Evolutionary conservation across 2,329 filamentous ascomycete genomes (phyloP).

Genomic region (Stemphylium beticola): DNA sequence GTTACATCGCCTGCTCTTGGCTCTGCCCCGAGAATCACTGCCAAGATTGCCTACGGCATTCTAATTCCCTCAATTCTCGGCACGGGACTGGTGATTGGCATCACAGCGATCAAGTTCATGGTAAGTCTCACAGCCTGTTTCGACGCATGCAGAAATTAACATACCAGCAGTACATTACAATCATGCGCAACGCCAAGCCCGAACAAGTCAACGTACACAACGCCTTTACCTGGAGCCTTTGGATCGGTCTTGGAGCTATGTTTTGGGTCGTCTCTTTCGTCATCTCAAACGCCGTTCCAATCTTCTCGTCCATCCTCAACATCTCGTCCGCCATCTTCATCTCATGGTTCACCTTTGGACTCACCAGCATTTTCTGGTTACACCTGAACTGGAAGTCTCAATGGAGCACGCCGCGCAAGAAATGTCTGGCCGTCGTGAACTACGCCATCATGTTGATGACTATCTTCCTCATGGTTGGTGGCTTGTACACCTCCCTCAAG

Average conservation of each 20-base stretch:
- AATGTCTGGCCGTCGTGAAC: slow-evolving; percentile 54
- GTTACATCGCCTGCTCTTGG: slow-evolving; percentile 71
- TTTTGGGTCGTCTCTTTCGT: slow-evolving; percentile 62
- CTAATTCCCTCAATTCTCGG: slow-evolving; percentile 73
- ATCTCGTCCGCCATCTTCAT: slow-evolving; percentile 65
- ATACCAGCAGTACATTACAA: slow-evolving; percentile 60
- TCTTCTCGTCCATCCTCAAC: slow-evolving; percentile 68
- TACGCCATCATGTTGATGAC: slow-evolving; percentile 48
- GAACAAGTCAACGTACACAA: slow-evolving; percentile 52
- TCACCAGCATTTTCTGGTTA: slow-evolving; percentile 56
- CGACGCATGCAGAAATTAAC: background rate
- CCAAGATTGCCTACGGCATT: slow-evolving; percentile 71
- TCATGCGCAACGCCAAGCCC: slow-evolving; percentile 56
- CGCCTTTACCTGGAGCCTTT: slow-evolving; percentile 63
- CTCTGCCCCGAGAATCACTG: slow-evolving; percentile 62
- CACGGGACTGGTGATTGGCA: slow-evolving; percentile 72
- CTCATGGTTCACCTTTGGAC: slow-evolving; percentile 68
- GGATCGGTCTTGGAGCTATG: slow-evolving; percentile 63
- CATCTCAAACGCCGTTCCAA: slow-evolving; percentile 53
- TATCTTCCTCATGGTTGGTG: slow-evolving; percentile 34
- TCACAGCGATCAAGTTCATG: slow-evolving; percentile 70
- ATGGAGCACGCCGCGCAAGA: slow-evolving; percentile 46
- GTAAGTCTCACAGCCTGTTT: background rate
- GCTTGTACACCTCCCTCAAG: slow-evolving; percentile 35
- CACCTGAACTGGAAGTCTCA: slow-evolving; percentile 52